Conservation (phyloP, 2,329 filamentous ascomycete species). For the Sclerotinia minor region DNA sequence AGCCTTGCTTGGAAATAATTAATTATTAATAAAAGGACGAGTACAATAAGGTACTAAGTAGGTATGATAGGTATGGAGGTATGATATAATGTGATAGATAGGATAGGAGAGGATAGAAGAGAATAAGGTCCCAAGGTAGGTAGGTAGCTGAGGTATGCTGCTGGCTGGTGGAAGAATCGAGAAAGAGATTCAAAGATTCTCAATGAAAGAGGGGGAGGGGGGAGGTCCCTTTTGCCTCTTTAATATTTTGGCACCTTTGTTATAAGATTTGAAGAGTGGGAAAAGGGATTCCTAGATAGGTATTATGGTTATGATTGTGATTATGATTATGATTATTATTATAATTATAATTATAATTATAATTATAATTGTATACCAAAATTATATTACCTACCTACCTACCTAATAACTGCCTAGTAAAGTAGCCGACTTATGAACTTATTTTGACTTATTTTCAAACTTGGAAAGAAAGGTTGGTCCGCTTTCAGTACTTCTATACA, state of each 20-base stretch:
- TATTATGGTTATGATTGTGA: too few species aligned
- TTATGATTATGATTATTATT: too few species aligned
- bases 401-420: neutral
- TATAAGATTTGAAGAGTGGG: neutral
- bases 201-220: neutral
- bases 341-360: too few species aligned
- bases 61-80: neutral
- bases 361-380: too few species aligned
- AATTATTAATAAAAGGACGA: neutral
- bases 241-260: neutral
- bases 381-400: neutral
- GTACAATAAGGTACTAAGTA: neutral
- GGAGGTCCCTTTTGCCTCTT: neutral
- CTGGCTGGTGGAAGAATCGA: neutral
- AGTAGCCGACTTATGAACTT: neutral
- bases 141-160: neutral
- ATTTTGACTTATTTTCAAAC: neutral
- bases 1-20: slow-evolving; percentile 8
- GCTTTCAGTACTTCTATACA: neutral
- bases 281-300: neutral
- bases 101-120: neutral
- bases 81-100: too few species aligned
- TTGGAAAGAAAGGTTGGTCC: neutral
- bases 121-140: too few species aligned
- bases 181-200: neutral